Percentiles rank a stretch among this genome's conserved stretches.
Conservation (phyloP, 2,329 filamentous ascomycete genomes). For the Paradendryphiella salina region DNA sequence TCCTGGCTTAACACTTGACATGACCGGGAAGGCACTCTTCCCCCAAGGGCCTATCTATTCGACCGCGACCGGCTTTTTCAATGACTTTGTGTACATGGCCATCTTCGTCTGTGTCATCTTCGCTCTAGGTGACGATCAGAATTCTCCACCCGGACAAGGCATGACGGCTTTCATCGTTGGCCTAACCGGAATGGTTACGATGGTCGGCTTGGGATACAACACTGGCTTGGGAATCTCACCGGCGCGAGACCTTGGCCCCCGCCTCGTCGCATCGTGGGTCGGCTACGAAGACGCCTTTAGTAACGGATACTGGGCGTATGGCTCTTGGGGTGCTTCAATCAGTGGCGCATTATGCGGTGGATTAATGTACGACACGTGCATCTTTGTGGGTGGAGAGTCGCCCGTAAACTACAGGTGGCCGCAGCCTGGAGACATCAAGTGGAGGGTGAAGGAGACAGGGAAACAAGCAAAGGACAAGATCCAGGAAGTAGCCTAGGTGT, state of each 20-base stretch:
- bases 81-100: slow-evolving; percentile 67
- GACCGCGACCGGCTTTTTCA: slow-evolving; percentile 69
- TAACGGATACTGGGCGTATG: slow-evolving; percentile 36
- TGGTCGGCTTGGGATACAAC: slow-evolving; percentile 35
- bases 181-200: slow-evolving; percentile 31
- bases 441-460: slow-evolving; percentile 20
- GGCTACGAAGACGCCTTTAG: slow-evolving; percentile 62
- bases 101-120: slow-evolving; percentile 73
- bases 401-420: slow-evolving; percentile 41
- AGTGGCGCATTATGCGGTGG: slow-evolving; percentile 34
- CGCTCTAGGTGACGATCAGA: slow-evolving; percentile 59
- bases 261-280: slow-evolving; percentile 67
- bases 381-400: slow-evolving; percentile 38
- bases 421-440: slow-evolving; percentile 28
- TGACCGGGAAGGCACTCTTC: slow-evolving; percentile 61
- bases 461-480: slow-evolving; percentile 23
- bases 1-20: slow-evolving; percentile 42
- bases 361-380: slow-evolving; percentile 37
- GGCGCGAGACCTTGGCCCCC: slow-evolving; percentile 70
- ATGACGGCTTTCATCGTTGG: slow-evolving; percentile 55
- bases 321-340: slow-evolving; percentile 31
- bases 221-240: slow-evolving; percentile 61
- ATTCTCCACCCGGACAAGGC: slow-evolving; percentile 50
- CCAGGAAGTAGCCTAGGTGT: slow-evolving; percentile 10
- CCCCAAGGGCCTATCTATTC: slow-evolving; percentile 62